phyloP scores from a whole-genome alignment of 2,329 filamentous ascomycete species.

The Aspergillus quadrilineatus region DNA sequence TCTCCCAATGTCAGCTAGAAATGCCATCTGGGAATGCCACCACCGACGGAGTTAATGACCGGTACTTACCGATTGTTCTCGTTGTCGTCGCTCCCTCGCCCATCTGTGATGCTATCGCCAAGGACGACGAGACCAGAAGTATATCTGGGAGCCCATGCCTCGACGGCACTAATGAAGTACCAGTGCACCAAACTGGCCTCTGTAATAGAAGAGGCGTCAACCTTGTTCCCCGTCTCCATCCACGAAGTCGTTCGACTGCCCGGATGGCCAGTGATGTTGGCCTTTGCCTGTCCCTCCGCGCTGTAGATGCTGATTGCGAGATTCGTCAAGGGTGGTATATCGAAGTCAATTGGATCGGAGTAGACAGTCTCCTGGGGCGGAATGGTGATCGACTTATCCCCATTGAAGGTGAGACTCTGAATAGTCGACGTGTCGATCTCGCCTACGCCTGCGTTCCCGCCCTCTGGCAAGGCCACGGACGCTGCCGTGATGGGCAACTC shows the following conservation, averaged over 20 bases:
- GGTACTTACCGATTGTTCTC: conserved; percentile 52
- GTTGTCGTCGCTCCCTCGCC: conserved; percentile 60
- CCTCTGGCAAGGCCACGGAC: conserved; percentile 55
- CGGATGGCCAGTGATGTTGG: conserved; percentile 62
- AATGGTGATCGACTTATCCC: conserved; percentile 51
- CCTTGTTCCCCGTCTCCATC: conserved; percentile 59
- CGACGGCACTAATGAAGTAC: conserved; percentile 60
- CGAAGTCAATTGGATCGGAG: conserved; percentile 61
- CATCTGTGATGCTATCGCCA: conserved; percentile 66
- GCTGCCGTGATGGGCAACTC: conserved; percentile 61
- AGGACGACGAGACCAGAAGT: conserved; percentile 46
- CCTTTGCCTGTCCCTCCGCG: conserved; percentile 55
- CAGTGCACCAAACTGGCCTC: conserved; percentile 45
- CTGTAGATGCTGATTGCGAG: conserved; percentile 61
- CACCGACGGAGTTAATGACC: no score
- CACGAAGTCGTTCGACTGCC: conserved; percentile 64
- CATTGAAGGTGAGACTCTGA: conserved; percentile 48
- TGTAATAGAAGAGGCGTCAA: conserved; percentile 49
- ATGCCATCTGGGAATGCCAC: not conserved
- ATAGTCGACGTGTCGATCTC: conserved; percentile 52
- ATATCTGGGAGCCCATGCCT: conserved; percentile 47
- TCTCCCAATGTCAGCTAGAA: conserved; percentile 22
- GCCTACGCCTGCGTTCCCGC: conserved; percentile 47
- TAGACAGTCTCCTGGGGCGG: conserved; percentile 59
- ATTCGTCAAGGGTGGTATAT: conserved; percentile 36